Evolutionary conservation across 75 land plant genomes (phyloP).

Genomic region (Chamaecyparis obtusa): DNA sequence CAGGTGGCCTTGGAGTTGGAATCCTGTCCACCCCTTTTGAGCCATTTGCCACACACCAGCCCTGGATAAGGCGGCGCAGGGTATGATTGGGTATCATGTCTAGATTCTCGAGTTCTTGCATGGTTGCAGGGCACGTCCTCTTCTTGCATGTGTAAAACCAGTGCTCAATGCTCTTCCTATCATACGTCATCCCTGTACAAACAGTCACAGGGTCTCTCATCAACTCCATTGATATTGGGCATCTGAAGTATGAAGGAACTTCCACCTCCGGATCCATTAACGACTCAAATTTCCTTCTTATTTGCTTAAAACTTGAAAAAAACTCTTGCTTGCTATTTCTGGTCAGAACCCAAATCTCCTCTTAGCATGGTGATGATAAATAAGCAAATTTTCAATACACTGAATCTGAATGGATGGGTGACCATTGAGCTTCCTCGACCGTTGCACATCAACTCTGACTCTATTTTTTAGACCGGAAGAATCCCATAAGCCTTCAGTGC

Average conservation of each 20-base stretch:
- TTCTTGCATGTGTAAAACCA: conserved; percentile 45
- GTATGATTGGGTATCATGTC: conserved; percentile 72
- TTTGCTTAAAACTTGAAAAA: too few relatives aligned
- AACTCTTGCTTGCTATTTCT: too few relatives aligned
- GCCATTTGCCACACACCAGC: conserved; percentile 57
- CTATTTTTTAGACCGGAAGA: too few relatives aligned
- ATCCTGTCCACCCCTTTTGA: conserved; percentile 23
- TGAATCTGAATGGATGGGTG: too few relatives aligned
- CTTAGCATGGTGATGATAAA: too few relatives aligned
- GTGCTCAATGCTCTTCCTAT: conserved; percentile 56
- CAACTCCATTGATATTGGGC: conserved; percentile 31
- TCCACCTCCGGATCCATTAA: neutral
- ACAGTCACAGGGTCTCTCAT: conserved; percentile 26
- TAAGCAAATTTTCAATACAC: too few relatives aligned
- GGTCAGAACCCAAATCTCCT: too few relatives aligned
- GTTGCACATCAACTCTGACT: too few relatives aligned
- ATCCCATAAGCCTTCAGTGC: too few relatives aligned
- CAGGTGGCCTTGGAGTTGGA: conserved; percentile 12
- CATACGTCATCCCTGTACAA: conserved; percentile 52
- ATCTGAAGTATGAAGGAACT: conserved; percentile 19
- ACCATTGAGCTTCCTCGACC: too few relatives aligned
- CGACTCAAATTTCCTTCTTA: too few relatives aligned
- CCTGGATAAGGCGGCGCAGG: conserved; percentile 69
- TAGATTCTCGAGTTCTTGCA: conserved; percentile 29
- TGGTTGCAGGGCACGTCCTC: conserved; percentile 62